Base-by-base conservation (phyloP, 1,284 basidiomycete species). In the Irpex lacteus region DNA sequence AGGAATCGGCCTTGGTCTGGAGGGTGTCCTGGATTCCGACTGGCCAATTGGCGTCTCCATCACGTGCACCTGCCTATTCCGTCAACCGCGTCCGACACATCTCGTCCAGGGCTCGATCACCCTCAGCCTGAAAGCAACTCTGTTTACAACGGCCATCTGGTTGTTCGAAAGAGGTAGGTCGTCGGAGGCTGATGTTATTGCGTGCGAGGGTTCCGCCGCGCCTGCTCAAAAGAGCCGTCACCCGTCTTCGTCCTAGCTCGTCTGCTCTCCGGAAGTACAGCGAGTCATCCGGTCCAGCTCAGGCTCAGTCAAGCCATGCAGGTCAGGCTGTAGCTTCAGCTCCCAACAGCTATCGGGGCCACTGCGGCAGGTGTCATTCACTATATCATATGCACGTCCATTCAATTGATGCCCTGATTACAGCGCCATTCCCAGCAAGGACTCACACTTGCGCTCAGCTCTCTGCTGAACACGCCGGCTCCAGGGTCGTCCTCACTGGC, bases 401-500 rank as follows among this genome's bases (percentile, higher is more conserved):
- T 55, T 44, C 59, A 55, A 59, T 56, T 65, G 64, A 65, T 52
- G 19, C 49, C 36, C 47, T 18, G 21, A 9, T 6, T 47, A 15
- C 57, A 90, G 90, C 82, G 1, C 85, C 88, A 5, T 90, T 85
- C 76, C 84, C 86, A 2, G 67, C 71, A 6, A 82, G 87, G 32
- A 90, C 90, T 4, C 92, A 95, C 72, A 77, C 75, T 50, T 91
- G 90, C 72, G 86, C 85, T 53, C 77, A 85, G 13, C 81, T 95
- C 65, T 79, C 82, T 66, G 71, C 82, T 56, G 70, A 72, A 21
- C 80, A 90, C 72, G 83, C 79, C 60, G 91, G 88, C 65, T 71
- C 79, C 40, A 74, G 74, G 62, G 91, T 95, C 68, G 80, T 89
- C 66, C 79, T 96, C 57, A 82, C 90, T 18, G 94, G 94, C 49